phyloP scores from a whole-genome alignment of 768 basidiomycete genomes.

The Leucocoprinus sp. region DNA sequence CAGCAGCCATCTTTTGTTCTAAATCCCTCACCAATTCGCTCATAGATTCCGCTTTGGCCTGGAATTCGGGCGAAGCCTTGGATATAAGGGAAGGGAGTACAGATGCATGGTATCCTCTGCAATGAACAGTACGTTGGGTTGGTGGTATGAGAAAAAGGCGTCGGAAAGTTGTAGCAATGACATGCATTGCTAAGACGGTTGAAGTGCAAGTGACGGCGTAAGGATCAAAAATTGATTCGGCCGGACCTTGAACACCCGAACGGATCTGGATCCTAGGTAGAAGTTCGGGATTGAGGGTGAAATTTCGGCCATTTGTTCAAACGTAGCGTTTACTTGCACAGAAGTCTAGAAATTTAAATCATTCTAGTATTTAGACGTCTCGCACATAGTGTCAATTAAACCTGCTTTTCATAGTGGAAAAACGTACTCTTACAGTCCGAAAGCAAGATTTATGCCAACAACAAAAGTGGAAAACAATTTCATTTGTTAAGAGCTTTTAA shows the following conservation, averaged over 20 bases:
- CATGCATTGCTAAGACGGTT: conserved; percentile 11
- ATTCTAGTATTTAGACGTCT: too few species aligned
- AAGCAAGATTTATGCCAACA: too few species aligned
- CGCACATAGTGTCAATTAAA: too few species aligned
- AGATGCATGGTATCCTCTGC: conserved; percentile 51
- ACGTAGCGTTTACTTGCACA: too few species aligned
- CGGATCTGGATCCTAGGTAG: background rate
- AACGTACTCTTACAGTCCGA: too few species aligned
- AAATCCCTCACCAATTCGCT: conserved; percentile 57
- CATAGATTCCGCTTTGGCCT: conserved; percentile 60
- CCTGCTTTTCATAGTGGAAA: too few species aligned
- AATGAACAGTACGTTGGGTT: background rate
- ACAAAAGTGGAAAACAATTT: too few species aligned
- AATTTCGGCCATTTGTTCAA: too few species aligned
- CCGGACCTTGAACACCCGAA: conserved; percentile 21
- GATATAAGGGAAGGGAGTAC: conserved; percentile 69
- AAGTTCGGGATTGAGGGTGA: too few species aligned
- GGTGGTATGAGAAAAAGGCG: background rate
- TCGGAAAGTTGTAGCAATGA: background rate
- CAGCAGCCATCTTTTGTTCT: conserved; percentile 47
- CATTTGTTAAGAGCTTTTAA: too few species aligned
- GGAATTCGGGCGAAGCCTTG: conserved; percentile 63
- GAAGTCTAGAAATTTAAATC: too few species aligned
- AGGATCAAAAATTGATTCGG: conserved; percentile 19
- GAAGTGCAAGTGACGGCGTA: background rate